phyloP scores from a whole-genome alignment of 805 yeast species.

The Kockiozyma suomiensis region DNA sequence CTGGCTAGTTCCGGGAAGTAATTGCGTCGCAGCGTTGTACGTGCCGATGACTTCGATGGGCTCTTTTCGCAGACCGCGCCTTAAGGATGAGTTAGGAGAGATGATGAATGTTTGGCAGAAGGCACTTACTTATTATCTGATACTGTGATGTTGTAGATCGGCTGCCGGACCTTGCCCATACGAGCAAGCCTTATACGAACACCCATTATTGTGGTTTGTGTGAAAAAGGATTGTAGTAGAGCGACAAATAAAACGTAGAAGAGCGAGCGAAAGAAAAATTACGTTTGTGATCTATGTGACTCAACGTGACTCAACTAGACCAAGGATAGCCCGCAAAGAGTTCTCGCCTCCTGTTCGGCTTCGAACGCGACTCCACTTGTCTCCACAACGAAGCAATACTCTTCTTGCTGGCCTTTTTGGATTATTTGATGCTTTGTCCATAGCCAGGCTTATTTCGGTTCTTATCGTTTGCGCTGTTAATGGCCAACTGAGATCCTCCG shows the following conservation, averaged over 20 bases:
- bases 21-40: conserved; percentile 79
- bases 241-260: background rate
- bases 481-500: background rate
- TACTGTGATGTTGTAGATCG: conserved; percentile 90
- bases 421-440: no score
- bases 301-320: no score
- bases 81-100: background rate
- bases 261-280: background rate
- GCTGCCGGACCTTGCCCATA: conserved; percentile 86
- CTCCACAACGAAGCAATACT: no score
- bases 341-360: no score
- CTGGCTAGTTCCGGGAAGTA: conserved; percentile 55
- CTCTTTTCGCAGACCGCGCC: conserved; percentile 28
- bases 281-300: background rate
- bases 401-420: no score
- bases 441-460: no score
- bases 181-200: conserved; percentile 89
- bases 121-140: conserved; percentile 56
- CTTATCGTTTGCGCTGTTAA: background rate
- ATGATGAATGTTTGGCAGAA: background rate
- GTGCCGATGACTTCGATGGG: conserved; percentile 97
- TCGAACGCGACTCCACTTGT: no score
- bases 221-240: background rate
- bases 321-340: no score
- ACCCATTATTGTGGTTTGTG: conserved; percentile 27